Conservation (phyloP, 2,329 filamentous ascomycete genomes). For the Exophiala dermatitidis region DNA sequence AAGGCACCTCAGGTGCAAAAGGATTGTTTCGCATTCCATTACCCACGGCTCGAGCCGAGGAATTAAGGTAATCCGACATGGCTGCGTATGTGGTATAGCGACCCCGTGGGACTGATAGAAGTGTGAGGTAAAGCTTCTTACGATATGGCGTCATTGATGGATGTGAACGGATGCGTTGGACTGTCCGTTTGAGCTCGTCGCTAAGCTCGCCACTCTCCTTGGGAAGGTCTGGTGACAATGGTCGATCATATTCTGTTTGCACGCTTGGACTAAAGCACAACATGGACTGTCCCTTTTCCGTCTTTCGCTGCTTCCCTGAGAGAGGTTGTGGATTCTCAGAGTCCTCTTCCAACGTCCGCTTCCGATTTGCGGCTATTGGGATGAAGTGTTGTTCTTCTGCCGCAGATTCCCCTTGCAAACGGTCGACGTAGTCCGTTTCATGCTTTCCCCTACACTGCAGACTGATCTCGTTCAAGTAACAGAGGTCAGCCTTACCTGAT, state of each 20-base stretch:
- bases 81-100: slow-evolving; percentile 70
- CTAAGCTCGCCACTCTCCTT: background rate
- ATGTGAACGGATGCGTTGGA: slow-evolving; percentile 39
- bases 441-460: slow-evolving; percentile 35
- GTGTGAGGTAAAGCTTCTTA: slow-evolving; percentile 56
- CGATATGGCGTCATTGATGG: slow-evolving; percentile 46
- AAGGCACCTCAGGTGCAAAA: slow-evolving; percentile 74
- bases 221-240: background rate
- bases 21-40: slow-evolving; percentile 71
- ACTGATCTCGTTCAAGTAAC: slow-evolving; percentile 37
- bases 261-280: slow-evolving; percentile 8
- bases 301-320: background rate
- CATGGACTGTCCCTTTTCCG: slow-evolving; percentile 14
- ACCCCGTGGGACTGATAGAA: slow-evolving; percentile 70
- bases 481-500: slow-evolving; percentile 34
- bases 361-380: background rate
- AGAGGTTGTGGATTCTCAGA: background rate
- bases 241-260: background rate
- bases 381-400: background rate
- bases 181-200: slow-evolving; percentile 19
- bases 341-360: slow-evolving; percentile 1
- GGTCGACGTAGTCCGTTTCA: slow-evolving; percentile 19
- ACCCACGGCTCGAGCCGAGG: slow-evolving; percentile 68
- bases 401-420: background rate
- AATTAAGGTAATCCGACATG: slow-evolving; percentile 59